Evolutionary conservation across 176 grass and related monocot genomes (phyloP), one percentile per base, ranked within the genome.

Genomic region (Musa troglodytarum): DNA sequence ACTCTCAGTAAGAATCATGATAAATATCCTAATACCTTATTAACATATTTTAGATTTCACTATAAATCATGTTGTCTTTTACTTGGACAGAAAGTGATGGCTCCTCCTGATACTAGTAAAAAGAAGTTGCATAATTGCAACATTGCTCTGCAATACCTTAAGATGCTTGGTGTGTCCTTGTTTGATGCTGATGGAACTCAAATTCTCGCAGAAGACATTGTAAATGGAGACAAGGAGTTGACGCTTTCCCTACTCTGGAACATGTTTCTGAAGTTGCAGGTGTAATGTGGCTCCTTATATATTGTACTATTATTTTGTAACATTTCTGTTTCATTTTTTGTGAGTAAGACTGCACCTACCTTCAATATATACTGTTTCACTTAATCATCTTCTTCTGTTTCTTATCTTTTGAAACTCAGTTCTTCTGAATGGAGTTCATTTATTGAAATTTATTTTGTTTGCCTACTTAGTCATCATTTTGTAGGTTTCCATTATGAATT

Each of bases 121-220:
- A 92, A 86, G 86, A 92, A 78, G 53, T 78, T 88, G 71, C 75
- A 83, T 50, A 92, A 92, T 69, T 85, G 89, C 74, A 83, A 10
- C 52, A 23, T 78, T 69, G 83, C 85, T 56, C 67, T 88, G 55
- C 74, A 83, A 26, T 81, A 78, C 72, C 77, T 92, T 52, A 88
- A 85, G 58, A 11, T 84, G 69, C 79, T 65, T 68, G 81, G 54
- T 19, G 77, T 85, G 69, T 68, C 70, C 1, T 49, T 91, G 66
- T 88, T 58, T 68, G 89, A 87, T 85, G 62, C 52, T 64, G 89
- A 91, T 53, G 85, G 82, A 79, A 49, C 83, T 62, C 73, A 54
- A 66, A 81, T 91, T 80, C 84, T 72, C 5, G 65, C 80, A 14
- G 85, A 88, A 81, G 89, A 91, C 70, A 81, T 91, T 52, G 71